Evolutionary conservation across 2,329 filamentous ascomycete species (phyloP).

Genomic region (Sporothrix dimorphospora): DNA sequence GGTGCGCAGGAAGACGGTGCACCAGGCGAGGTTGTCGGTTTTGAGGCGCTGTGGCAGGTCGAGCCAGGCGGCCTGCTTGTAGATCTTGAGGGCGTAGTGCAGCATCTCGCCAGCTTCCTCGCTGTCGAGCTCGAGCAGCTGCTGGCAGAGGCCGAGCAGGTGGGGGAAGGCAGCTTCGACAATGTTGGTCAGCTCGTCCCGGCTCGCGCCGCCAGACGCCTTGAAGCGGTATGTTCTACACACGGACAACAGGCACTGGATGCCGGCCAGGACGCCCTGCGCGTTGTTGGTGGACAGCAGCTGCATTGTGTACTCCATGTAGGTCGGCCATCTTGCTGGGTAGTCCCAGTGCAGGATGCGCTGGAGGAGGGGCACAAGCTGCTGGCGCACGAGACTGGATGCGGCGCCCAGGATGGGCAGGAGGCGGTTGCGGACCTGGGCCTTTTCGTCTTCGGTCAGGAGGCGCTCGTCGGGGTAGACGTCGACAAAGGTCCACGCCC

Average conservation of each 20-base stretch:
- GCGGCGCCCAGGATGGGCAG: conserved; percentile 86
- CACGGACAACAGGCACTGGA: conserved; percentile 92
- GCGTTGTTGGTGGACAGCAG: conserved; percentile 86
- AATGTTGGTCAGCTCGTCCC: conserved; percentile 91
- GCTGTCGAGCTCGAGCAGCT: conserved; percentile 86
- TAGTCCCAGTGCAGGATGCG: conserved; percentile 97
- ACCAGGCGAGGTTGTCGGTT: conserved; percentile 89
- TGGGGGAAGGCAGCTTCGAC: conserved; percentile 89
- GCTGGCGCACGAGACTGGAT: conserved; percentile 79
- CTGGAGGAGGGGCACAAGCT: conserved; percentile 91
- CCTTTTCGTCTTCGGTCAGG: conserved; percentile 88
- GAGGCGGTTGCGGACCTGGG: conserved; percentile 81
- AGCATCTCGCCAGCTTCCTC: conserved; percentile 97
- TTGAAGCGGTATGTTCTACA: conserved; percentile 97
- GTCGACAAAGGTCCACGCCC: conserved; percentile 82
- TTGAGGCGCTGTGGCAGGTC: conserved; percentile 80
- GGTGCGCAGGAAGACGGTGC: conserved; percentile 88
- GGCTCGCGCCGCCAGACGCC: conserved; percentile 70
- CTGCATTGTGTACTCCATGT: conserved; percentile 89
- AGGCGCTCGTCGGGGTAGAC: conserved; percentile 72
- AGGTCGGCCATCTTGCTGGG: conserved; percentile 89
- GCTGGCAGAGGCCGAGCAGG: conserved; percentile 82
- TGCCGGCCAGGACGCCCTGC: conserved; percentile 83
- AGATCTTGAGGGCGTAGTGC: conserved; percentile 90
- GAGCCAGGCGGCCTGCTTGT: conserved; percentile 98